These are phyloP conservation scores for Neonectria magnoliae DNA, from an alignment of 2,329 filamentous ascomycete genomes.

Conservation along the genomic window DNA sequence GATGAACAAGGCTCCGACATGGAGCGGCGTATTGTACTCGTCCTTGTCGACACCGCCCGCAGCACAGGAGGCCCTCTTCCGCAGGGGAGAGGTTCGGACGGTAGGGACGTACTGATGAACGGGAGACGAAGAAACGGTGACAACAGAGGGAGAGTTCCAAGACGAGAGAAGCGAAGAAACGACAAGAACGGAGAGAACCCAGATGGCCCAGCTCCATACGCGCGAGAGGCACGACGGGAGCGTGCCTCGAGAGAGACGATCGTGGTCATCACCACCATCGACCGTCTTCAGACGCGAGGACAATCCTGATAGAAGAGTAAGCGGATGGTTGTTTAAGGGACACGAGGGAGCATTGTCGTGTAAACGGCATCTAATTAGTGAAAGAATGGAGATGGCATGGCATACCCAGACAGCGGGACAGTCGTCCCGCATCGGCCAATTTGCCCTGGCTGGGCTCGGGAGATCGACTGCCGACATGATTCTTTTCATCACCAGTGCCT, in stretches of 20 bases:
- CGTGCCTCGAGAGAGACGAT: slow-evolving; percentile 46
- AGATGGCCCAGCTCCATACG: slow-evolving; percentile 54
- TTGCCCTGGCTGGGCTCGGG: slow-evolving; percentile 28
- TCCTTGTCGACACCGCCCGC: slow-evolving; percentile 44
- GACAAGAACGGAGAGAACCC: slow-evolving; percentile 55
- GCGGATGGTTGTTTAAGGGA: not conserved
- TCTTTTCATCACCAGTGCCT: slow-evolving; percentile 41
- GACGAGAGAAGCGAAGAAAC: slow-evolving; percentile 46
- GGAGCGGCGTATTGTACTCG: slow-evolving; percentile 65
- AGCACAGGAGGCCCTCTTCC: slow-evolving; percentile 45
- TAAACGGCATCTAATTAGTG: not conserved
- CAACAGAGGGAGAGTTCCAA: slow-evolving; percentile 28
- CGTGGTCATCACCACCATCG: slow-evolving; percentile 54
- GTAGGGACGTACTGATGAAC: slow-evolving; percentile 19
- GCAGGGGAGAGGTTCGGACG: slow-evolving; percentile 27
- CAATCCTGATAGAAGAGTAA: slow-evolving; percentile 33
- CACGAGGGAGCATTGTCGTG: slow-evolving; percentile 9
- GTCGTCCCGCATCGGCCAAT: slow-evolving; percentile 44
- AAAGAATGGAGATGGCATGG: not conserved
- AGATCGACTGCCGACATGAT: slow-evolving; percentile 33
- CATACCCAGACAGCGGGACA: slow-evolving; percentile 43
- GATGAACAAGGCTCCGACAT: slow-evolving; percentile 66
- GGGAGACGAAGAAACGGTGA: slow-evolving; percentile 5
- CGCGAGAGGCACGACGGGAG: slow-evolving; percentile 44
- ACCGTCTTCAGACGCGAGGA: slow-evolving; percentile 47